These are phyloP conservation scores for Macrolepiota dolichaula DNA, from an alignment of 768 basidiomycete genomes.

Conservation along the genomic window DNA sequence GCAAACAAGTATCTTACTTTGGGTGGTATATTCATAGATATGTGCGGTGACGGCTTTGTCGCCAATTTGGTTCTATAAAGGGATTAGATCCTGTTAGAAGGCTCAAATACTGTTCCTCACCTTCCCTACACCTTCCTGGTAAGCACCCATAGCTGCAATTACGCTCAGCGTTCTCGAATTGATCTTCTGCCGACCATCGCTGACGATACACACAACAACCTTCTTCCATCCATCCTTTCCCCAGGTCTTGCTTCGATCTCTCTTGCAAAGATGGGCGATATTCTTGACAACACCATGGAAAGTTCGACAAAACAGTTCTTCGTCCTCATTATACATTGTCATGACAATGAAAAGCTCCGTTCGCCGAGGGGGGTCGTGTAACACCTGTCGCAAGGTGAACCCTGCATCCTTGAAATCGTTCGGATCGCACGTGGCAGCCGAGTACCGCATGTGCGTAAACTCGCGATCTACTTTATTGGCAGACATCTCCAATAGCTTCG, in stretches of 20 bases:
- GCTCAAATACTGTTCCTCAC: constrained; percentile 28
- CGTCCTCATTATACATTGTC: constrained; percentile 98
- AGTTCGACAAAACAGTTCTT: constrained; percentile 85
- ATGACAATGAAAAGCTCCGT: constrained; percentile 97
- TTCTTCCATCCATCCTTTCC: constrained; percentile 99
- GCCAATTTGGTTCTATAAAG: constrained; percentile 64
- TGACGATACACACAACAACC: constrained; percentile 91
- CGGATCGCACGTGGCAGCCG: constrained; percentile 93
- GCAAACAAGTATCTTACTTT: constrained; percentile 48
- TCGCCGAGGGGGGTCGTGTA: constrained; percentile 85
- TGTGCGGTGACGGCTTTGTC: constrained; percentile 83
- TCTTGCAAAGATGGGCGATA: constrained; percentile 80
- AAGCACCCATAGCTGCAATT: constrained; percentile 90
- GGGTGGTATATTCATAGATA: constrained; percentile 93
- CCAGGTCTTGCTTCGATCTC: constrained; percentile 91
- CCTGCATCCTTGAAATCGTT: constrained; percentile 82
- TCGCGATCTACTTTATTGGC: constrained; percentile 76
- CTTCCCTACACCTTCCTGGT: constrained; percentile 93
- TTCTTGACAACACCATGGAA: constrained; percentile 98
- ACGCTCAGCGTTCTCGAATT: constrained; percentile 81
- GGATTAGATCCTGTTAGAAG: not conserved
- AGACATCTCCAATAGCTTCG: constrained; percentile 87
- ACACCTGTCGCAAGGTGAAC: constrained; percentile 87
- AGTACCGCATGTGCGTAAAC: constrained; percentile 95
- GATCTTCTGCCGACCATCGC: constrained; percentile 83